A percentile compares a stretch with the other conserved stretches of the same genome.
These are phyloP conservation scores for Carex cristatella DNA, from an alignment of 176 grass and related monocot genomes.

Conservation along the genomic window DNA sequence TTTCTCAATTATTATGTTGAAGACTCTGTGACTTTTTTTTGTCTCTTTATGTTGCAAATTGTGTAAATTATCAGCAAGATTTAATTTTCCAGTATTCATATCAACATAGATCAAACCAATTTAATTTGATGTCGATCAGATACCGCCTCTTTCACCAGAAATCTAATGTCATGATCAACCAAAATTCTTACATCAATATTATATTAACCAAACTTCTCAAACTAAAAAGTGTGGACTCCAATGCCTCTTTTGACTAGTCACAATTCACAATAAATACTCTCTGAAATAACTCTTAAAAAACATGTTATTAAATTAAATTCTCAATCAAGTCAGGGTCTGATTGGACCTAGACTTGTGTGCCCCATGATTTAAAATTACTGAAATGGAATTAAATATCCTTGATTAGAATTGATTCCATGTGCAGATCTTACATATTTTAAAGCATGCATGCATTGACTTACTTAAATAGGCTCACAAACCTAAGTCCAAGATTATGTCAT, in stretches of 20 bases:
- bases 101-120: too few relatives aligned
- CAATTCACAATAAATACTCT: background rate
- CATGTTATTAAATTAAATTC: background rate
- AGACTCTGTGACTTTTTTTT: background rate
- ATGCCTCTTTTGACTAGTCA: background rate
- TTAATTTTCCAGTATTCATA: too few relatives aligned
- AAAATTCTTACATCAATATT: background rate
- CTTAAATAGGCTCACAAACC: background rate
- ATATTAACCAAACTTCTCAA: background rate
- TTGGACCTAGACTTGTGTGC: constrained; percentile 11
- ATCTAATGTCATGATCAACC: background rate
- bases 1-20: background rate
- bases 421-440: background rate
- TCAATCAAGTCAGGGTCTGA: background rate
- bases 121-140: too few relatives aligned
- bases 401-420: constrained; percentile 13
- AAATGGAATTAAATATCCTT: background rate
- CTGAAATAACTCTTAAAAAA: background rate
- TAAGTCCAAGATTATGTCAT: background rate
- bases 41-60: too few relatives aligned
- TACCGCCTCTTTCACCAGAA: too few relatives aligned
- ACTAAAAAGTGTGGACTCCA: background rate
- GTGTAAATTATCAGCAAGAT: too few relatives aligned
- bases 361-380: constrained; percentile 9
- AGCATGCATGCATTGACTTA: background rate